A percentile compares a stretch with the other conserved stretches of the same genome.
These are phyloP conservation scores for Beauveria asiatica DNA, from an alignment of 2,329 filamentous ascomycete genomes.

Conservation along the genomic window DNA sequence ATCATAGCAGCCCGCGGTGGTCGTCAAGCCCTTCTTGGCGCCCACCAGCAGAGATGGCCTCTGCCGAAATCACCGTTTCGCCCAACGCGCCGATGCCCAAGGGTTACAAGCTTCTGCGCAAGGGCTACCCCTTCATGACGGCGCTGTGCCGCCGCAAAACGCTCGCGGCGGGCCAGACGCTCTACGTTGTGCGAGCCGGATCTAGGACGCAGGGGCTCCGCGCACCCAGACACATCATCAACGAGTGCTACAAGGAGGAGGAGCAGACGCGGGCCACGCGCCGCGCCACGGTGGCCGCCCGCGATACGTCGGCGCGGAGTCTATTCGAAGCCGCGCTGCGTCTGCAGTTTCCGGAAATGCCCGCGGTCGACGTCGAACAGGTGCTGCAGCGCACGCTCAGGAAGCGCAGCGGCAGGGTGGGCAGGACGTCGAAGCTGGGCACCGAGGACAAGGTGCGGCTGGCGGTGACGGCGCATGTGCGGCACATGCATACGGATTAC, in stretches of 20 bases:
- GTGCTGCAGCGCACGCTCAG: constrained; percentile 33
- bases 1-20: not conserved
- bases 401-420: constrained; percentile 40
- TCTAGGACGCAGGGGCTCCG: constrained; percentile 27
- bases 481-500: constrained; percentile 40
- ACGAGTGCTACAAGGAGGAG: constrained; percentile 22
- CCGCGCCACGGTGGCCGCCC: constrained; percentile 22
- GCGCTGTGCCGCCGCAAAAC: constrained; percentile 31
- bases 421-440: constrained; percentile 31
- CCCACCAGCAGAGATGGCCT: not conserved
- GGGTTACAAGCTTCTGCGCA: constrained; percentile 33
- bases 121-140: constrained; percentile 35
- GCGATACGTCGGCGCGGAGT: constrained; percentile 25
- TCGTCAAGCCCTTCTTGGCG: not conserved
- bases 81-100: constrained; percentile 24
- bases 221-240: constrained; percentile 27
- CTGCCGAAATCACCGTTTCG: constrained; percentile 17
- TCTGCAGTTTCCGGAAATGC: constrained; percentile 32
- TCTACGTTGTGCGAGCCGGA: constrained; percentile 29
- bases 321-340: constrained; percentile 27
- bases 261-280: constrained; percentile 24
- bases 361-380: constrained; percentile 22
- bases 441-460: constrained; percentile 32
- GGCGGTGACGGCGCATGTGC: constrained; percentile 40
- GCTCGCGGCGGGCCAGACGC: constrained; percentile 20